Evolutionary conservation across 169 alveolate species (phyloP), one percentile per base, ranked within the genome.

Genomic region (Haemoproteus tartakovskyi): DNA sequence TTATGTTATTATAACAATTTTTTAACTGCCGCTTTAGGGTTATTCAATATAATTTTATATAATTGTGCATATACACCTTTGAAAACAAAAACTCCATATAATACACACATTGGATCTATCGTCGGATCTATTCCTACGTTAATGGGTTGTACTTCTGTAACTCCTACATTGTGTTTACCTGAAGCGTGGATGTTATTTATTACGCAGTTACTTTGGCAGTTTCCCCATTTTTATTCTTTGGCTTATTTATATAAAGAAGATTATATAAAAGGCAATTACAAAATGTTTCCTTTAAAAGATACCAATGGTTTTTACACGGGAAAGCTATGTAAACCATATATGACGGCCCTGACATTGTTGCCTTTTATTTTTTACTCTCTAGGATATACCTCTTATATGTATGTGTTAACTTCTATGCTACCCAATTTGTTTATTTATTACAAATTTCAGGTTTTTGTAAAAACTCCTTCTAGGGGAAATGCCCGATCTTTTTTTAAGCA

Each of bases 91-190:
- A 86, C 93, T 1, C 86, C 85, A 16, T 89, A 88, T 82, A 89
- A 89, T 56, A 89, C 93, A 1, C 93, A 89, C 46, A 59, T 89
- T 11, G 93, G 93, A 14, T 79, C 93, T 18, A 50, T 89, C 12
- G 93, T 89, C n/a, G 93, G 93, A 38, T 85, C 90, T 3, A 78
- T 89, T 40, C 93, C 93, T 1, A 89, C 91, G 5, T 64, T 89
- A 26, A 89, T 89, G 50, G 93, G 93, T 3, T 86, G 87, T 26
- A 57, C 83, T 18, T 87, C 93, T n/a, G 87, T 89, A 1, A 89
- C 86, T 46, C 88, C 81, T 37, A 78, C 62, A 60, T 40, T 43
- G 26, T 59, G 57, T 41, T 38, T 47, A 16, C 79, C 74, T 0
- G 80, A 62, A 36, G 90, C 93, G 0, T 89, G 93, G 93, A 67